These are phyloP conservation scores for Polysphondylium violaceum DNA, from an alignment of 78 protist genomes.

Conservation along the genomic window DNA sequence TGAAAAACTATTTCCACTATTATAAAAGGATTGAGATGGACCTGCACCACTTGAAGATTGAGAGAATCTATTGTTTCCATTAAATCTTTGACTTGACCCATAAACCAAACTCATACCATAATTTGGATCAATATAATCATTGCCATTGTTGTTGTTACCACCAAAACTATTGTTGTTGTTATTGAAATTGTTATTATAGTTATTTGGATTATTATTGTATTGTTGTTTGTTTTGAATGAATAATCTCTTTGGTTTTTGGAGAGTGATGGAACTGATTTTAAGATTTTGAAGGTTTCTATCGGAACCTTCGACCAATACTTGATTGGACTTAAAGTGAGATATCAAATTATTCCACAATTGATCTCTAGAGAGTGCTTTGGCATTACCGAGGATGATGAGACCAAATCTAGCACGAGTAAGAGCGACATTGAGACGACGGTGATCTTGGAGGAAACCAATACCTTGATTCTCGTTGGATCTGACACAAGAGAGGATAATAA, in stretches of 20 bases:
- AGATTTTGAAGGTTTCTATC: slow-evolving; percentile 87
- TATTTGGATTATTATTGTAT: neutral
- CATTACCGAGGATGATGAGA: slow-evolving; percentile 97
- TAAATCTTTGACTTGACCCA: slow-evolving; percentile 22
- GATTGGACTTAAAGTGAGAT: slow-evolving; percentile 92
- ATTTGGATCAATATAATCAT: slow-evolving; percentile 44
- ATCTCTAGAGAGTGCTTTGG: slow-evolving; percentile 94
- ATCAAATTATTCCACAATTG: slow-evolving; percentile 98
- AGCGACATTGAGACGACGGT: slow-evolving; percentile 99
- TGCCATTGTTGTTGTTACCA: neutral
- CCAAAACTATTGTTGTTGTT: neutral
- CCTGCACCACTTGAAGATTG: too few relatives aligned
- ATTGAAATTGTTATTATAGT: too few relatives aligned
- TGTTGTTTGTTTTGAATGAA: slow-evolving; percentile 50
- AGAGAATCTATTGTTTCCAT: neutral
- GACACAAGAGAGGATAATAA: slow-evolving; percentile 99
- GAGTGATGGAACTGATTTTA: slow-evolving; percentile 43
- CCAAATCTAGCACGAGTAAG: slow-evolving; percentile 99
- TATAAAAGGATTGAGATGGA: too few relatives aligned
- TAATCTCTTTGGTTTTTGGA: slow-evolving; percentile 79
- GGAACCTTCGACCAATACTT: slow-evolving; percentile 97
- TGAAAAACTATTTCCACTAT: neutral
- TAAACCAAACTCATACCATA: slow-evolving; percentile 45
- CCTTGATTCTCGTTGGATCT: slow-evolving; percentile 98
- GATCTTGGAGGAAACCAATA: slow-evolving; percentile 99